Evolutionary conservation across 116 monocot genomes (phyloP), one percentile per base, ranked within the genome.

Genomic region (Trichopus zeylanicus): DNA sequence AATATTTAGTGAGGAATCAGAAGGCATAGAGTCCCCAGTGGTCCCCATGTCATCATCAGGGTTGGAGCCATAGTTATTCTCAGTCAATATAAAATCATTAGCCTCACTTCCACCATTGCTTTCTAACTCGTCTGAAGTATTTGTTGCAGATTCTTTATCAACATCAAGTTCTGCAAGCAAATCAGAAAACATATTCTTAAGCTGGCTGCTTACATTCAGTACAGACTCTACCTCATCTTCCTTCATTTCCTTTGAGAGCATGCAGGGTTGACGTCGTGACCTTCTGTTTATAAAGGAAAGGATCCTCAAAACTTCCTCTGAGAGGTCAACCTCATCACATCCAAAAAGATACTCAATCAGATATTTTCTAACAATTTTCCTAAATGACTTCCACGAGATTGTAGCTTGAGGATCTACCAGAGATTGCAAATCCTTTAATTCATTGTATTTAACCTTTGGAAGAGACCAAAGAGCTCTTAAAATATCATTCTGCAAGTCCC

Each of bases 401-500:
- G 62, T 65, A 16, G 38, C 72, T 57, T 72, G 29, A 42, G 79
- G 77, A 69, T 70, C 70, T 30, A 88, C 5, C 31, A 72, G 27
- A 49, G 67, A 22, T 29, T 73, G 76, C 65, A 93, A 66, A 25
- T 10, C 56, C 55, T 73, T 82, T 34, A 82, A 35, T 52, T 80
- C 63, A 32, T 48, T 21, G 49, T 24, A 23, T 59, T 60, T 67
- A 53, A 95, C n/a, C 31, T 75, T 72, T 37, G 58, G 57, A 13
- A 95, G 59, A 29, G 71, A 80, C 86, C 83, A 81, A 72, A 95
- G 71, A 53, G 94, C 89, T 42, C 72, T 66, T 21, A 86, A 38
- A 31, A 89, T 74, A 29, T 77, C 70, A 49, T 74, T 77, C 42
- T 89, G 89, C 73, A 81, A 16, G 26, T 5, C 37, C 7, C 76